Conservation (phyloP, 2,329 filamentous ascomycete genomes). For the Amphichorda felina region DNA sequence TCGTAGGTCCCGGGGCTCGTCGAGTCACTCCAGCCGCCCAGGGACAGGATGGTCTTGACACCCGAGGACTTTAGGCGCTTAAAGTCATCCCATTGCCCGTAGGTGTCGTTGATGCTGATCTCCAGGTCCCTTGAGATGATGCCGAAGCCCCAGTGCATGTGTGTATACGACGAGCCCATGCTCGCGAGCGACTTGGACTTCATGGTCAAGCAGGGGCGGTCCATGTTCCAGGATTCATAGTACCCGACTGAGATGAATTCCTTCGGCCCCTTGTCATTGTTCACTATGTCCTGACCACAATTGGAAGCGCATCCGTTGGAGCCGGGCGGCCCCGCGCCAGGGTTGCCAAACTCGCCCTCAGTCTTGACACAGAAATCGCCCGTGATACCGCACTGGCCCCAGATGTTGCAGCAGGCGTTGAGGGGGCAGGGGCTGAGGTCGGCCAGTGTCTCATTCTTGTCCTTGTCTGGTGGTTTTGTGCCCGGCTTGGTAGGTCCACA, state of each 20-base stretch:
- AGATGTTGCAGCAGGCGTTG: conserved; percentile 22
- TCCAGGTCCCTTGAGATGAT: not conserved
- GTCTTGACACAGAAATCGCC: conserved; percentile 16
- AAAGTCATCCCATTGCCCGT: conserved; percentile 2
- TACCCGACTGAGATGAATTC: conserved; percentile 17
- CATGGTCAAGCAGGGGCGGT: conserved; percentile 17
- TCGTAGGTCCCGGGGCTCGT: conserved; percentile 12
- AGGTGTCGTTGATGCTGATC: not conserved
- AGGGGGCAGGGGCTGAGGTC: conserved; percentile 28
- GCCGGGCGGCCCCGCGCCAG: conserved; percentile 12
- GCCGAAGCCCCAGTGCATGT: not conserved
- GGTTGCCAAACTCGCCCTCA: conserved; percentile 11
- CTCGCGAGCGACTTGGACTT: no score
- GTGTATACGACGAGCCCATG: conserved; percentile 19
- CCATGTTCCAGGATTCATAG: conserved; percentile 18
- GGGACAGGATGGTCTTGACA: conserved; percentile 17
- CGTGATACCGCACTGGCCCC: conserved; percentile 20
- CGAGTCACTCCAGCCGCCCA: conserved; percentile 21
- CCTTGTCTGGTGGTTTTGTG: no score
- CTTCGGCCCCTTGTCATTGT: conserved; percentile 13
- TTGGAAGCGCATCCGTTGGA: conserved; percentile 16
- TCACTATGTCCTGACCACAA: conserved; percentile 18
- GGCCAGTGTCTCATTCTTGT: conserved; percentile 16
- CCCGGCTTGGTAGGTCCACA: conserved; percentile 32
- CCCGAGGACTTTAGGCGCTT: conserved; percentile 2